phyloP scores from a whole-genome alignment of 1,284 basidiomycete species.

The Austroboletus niveus region DNA sequence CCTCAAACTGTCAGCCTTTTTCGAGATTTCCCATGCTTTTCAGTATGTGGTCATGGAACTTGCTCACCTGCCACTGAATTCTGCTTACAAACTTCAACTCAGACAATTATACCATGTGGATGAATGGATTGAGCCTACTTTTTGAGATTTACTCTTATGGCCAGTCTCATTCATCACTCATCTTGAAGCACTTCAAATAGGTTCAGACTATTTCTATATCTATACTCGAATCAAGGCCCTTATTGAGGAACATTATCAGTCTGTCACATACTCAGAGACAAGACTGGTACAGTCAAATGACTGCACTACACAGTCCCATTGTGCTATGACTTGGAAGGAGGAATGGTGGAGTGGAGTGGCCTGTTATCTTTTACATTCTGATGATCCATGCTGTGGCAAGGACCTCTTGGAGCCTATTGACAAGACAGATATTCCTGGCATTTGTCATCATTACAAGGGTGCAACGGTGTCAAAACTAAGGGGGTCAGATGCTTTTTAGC shows the following conservation, averaged over 20 bases:
- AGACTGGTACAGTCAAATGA: neutral
- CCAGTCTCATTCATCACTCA: neutral
- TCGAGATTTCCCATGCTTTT: slow-evolving; percentile 1
- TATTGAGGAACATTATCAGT: neutral
- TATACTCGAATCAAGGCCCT: neutral
- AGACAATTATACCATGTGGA: slow-evolving; percentile 3
- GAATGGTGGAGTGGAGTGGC: neutral
- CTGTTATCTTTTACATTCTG: slow-evolving; percentile 2
- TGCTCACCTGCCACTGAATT: neutral
- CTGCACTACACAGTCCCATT: neutral
- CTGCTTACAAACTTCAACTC: slow-evolving; percentile 6
- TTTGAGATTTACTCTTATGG: slow-evolving; percentile 1
- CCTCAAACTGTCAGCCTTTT: neutral
- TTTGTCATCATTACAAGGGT: too few relatives aligned
- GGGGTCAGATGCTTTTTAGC: too few relatives aligned
- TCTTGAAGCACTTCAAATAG: slow-evolving; percentile 1
- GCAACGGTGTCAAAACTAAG: too few relatives aligned
- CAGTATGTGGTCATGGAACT: slow-evolving; percentile 3
- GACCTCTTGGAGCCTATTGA: neutral
- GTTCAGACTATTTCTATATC: slow-evolving; percentile 1
- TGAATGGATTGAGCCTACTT: slow-evolving; percentile 6
- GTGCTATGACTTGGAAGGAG: neutral
- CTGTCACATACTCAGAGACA: slow-evolving; percentile 2
- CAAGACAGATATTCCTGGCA: too few relatives aligned
- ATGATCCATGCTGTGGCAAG: neutral